Base-by-base conservation (phyloP, 2,329 filamentous ascomycete species). In the Neoarthrinium moseri region DNA sequence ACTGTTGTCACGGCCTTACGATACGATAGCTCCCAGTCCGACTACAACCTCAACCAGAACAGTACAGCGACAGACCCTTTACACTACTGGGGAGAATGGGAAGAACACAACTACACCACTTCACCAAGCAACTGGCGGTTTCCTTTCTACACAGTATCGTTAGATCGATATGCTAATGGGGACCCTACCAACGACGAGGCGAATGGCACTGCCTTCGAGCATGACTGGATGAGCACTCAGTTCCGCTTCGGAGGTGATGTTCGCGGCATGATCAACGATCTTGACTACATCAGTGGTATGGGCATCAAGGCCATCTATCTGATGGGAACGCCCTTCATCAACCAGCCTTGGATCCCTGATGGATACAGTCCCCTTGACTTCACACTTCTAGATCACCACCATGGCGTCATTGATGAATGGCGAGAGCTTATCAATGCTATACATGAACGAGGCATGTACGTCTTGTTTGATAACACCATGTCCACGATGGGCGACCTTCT, bases 241-340 rank as follows among this genome's bases (percentile, higher is more conserved):
- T 75, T 85, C 63, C 77, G 81, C 24, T 78, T 82, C 65, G 81
- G 81, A 22, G 81, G 82, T 48, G 81, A 85, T 58, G 65, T 81
- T 13, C 64, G 68, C 46, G 81, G 81, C 12, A 56, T 85, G 39
- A 59, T 78, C 46, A 77, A 84, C 54, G 79, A 77, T 15, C 65
- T 85, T 49, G 81, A 86, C 59, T 86, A 86, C 58, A 66, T 86
- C 29, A 75, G 80, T 50, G 83, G 80, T 48, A 80, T 84, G 74
- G 83, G 81, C 17, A 76, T 84, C 57, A 81, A 80, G 69, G 79
- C 70, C 5, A 65, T 85, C 23, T 84, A 85, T 55, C 17, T 35
- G 11, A 35, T 35, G 33, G 33, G 11, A 35, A 11, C 11, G 10
- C 33, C 33, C 8, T 35, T 35, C 33, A 35, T 35, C 33, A 35